Base-by-base conservation (phyloP, 2,329 filamentous ascomycete genomes). In the Cadophora gregata region DNA sequence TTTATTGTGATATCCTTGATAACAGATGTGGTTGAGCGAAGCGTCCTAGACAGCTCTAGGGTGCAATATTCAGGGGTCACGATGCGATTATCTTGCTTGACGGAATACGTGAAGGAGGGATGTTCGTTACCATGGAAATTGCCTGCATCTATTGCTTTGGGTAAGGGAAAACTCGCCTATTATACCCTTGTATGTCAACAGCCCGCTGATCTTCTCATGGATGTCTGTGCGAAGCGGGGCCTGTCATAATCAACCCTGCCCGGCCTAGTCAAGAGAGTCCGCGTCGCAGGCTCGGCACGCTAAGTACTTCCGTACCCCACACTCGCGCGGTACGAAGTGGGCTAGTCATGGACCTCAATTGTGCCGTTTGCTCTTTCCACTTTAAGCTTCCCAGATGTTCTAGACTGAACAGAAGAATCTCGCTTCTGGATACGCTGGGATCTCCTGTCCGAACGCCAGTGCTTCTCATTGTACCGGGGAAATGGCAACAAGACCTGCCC, bases 221-320 rank as follows among this genome's bases (percentile, higher is more conserved):
- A n/a, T n/a, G n/a, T 48, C 47, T 48, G n/a, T 48, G 47, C 47
- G n/a, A 48, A 48, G n/a, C 24, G 21, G 9, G 47, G 47, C 47
- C 47, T 48, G n/a, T 48, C 7, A 48, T 1, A 48, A 48, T 48
- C 7, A 48, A 36, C 31, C 31, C 47, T 48, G 3, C 21, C 47
- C 47, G 47, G 19, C 9, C 47, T 24, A 48, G 47, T 48, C 47
- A 48, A 6, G 24, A 6, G 47, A 21, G 9, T 48, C n/a, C 47
- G n/a, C 47, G 47, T 48, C n/a, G n/a, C n/a, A 48, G n/a, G 47
- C 2, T 48, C 47, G n/a, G n/a, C n/a, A 48, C n/a, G 7, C n/a
- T 48, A 21, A 19, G 47, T 21, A 48, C 47, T n/a, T n/a, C n/a
- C n/a, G n/a, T n/a, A n/a, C n/a, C 7, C 9, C 3, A 48, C 47